Evolutionary conservation across 352 stramenopile species (phyloP).

Genomic region (Globisporangium spinosum): DNA sequence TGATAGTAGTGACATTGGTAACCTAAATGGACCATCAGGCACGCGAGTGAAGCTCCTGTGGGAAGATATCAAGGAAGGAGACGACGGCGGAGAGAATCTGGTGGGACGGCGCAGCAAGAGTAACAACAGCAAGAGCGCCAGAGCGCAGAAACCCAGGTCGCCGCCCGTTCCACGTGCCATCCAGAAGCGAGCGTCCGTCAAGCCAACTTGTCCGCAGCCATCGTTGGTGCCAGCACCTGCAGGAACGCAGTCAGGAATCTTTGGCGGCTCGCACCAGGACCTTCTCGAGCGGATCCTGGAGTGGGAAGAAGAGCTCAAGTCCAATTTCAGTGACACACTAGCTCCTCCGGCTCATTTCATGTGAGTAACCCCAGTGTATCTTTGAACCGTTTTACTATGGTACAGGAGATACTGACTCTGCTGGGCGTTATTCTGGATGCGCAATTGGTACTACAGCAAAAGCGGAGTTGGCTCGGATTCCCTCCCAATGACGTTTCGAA

Average conservation of each 20-base stretch:
- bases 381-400: background rate
- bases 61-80: slow-evolving; percentile 13
- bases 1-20: background rate
- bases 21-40: background rate
- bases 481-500: slow-evolving; percentile 21
- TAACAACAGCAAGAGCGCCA: background rate
- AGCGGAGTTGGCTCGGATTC: background rate
- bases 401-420: background rate
- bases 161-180: slow-evolving; percentile 5
- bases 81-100: background rate
- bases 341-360: background rate
- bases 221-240: background rate
- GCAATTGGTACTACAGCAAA: background rate
- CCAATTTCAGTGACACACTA: background rate
- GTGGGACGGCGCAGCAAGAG: background rate
- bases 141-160: background rate
- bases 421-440: background rate
- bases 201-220: background rate
- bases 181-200: slow-evolving; percentile 2
- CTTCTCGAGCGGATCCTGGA: slow-evolving; percentile 8
- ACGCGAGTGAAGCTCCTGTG: slow-evolving; percentile 17
- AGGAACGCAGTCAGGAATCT: background rate
- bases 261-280: background rate
- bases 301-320: slow-evolving; percentile 10
- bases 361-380: background rate